phyloP scores from a whole-genome alignment of 179 eudicot species.

The Actinidia polygama region DNA sequence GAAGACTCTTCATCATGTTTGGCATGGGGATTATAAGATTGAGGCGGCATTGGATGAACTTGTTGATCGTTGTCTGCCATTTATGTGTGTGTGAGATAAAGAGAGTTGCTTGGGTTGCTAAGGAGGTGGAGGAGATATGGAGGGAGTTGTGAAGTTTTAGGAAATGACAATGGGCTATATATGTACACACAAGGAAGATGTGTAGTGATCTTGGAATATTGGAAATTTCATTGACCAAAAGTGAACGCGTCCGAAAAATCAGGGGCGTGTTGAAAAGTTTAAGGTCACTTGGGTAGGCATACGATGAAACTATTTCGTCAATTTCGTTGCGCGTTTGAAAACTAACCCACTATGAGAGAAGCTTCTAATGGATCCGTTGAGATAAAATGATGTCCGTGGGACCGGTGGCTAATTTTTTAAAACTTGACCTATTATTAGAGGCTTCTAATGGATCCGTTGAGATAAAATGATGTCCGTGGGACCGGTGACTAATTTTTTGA shows the following conservation, averaged over 20 bases:
- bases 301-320: too few relatives aligned
- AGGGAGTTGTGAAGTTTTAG: too few relatives aligned
- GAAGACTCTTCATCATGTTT: background rate
- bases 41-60: background rate
- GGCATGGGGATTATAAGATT: background rate
- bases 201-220: too few relatives aligned
- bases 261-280: background rate
- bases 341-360: background rate
- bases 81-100: background rate
- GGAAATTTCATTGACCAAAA: too few relatives aligned
- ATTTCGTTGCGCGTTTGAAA: too few relatives aligned
- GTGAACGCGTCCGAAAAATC: background rate
- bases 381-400: too few relatives aligned
- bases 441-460: background rate
- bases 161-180: too few relatives aligned
- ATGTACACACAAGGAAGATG: too few relatives aligned
- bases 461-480: too few relatives aligned
- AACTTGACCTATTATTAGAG: background rate
- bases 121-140: too few relatives aligned
- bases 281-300: background rate
- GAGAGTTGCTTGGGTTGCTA: background rate
- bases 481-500: background rate
- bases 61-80: conserved; percentile 14
- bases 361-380: background rate
- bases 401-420: background rate